A percentile compares a stretch with the other conserved stretches of the same genome.
phyloP scores from a whole-genome alignment of 1,284 basidiomycete genomes.

The Pyrrhoderma noxium region DNA sequence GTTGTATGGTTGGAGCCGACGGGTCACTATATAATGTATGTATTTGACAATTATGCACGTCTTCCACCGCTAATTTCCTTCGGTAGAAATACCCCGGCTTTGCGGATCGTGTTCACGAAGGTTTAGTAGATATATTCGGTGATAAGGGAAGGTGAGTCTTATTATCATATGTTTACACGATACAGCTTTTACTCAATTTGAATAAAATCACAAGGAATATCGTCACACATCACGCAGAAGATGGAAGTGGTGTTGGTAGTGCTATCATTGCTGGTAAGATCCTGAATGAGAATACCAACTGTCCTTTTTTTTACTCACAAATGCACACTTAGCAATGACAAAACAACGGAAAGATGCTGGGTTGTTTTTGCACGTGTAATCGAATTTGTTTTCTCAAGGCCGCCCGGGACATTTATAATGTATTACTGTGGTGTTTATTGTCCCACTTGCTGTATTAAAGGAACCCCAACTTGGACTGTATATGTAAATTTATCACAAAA shows the following conservation, averaged over 20 bases:
- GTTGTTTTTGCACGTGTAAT: conserved; percentile 24
- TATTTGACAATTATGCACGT: conserved; percentile 10
- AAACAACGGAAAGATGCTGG: conserved; percentile 37
- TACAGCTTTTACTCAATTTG: not conserved
- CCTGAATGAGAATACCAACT: too few species aligned
- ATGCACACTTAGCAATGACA: conserved; percentile 36
- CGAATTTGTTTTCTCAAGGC: not conserved
- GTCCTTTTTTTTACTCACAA: conserved; percentile 1
- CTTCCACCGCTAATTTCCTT: not conserved
- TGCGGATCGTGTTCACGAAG: conserved; percentile 83
- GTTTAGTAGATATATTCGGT: conserved; percentile 86
- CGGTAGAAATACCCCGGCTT: conserved; percentile 90
- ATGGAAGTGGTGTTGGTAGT: conserved; percentile 92
- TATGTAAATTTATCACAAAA: too few species aligned
- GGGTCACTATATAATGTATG: conserved; percentile 88
- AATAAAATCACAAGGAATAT: conserved; percentile 56
- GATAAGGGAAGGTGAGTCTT: conserved; percentile 76
- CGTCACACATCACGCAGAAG: conserved; percentile 86
- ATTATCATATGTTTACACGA: not conserved
- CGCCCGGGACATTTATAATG: too few species aligned
- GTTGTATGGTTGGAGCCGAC: conserved; percentile 86
- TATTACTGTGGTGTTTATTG: too few species aligned
- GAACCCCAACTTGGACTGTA: too few species aligned
- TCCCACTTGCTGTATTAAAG: too few species aligned
- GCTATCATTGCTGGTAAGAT: conserved; percentile 86